phyloP scores from a whole-genome alignment of 202 grass and related monocot species.

The Setaria italica region DNA sequence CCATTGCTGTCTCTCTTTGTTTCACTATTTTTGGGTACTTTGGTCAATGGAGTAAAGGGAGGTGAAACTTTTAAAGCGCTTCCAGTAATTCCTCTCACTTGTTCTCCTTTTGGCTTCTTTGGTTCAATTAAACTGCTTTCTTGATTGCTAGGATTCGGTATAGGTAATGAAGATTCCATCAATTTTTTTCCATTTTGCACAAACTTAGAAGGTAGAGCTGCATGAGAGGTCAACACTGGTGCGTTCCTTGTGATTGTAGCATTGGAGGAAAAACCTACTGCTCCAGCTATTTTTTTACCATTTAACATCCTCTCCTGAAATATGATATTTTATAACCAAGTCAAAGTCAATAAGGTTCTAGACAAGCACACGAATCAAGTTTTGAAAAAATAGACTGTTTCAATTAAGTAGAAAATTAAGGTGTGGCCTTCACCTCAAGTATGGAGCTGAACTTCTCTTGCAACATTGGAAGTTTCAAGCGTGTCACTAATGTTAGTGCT shows the following conservation, averaged over 20 bases:
- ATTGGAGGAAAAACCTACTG: constrained; percentile 32
- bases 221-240: constrained; percentile 2
- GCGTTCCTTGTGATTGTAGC: constrained; percentile 27
- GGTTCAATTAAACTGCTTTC: constrained; percentile 32
- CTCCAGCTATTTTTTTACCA: neutral
- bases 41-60: constrained; percentile 31
- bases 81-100: constrained; percentile 14
- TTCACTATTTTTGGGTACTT: constrained; percentile 41
- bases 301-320: constrained; percentile 58
- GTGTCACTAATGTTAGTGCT: constrained; percentile 88
- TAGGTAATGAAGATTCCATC: constrained; percentile 13
- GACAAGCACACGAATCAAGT: neutral
- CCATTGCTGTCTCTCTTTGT: constrained; percentile 35
- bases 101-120: constrained; percentile 47
- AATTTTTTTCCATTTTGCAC: constrained; percentile 34
- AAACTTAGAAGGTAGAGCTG: constrained; percentile 26
- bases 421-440: constrained; percentile 65
- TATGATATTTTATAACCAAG: constrained; percentile 18
- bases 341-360: neutral
- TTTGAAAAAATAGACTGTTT: neutral
- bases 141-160: constrained; percentile 18
- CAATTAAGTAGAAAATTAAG: constrained; percentile 17
- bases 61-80: constrained; percentile 33
- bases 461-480: constrained; percentile 84
- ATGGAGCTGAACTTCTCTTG: constrained; percentile 87